A percentile compares a stretch with the other conserved stretches of the same genome.
Conservation (phyloP, 2,329 filamentous ascomycete genomes). For the Arthroderma uncinatum region DNA sequence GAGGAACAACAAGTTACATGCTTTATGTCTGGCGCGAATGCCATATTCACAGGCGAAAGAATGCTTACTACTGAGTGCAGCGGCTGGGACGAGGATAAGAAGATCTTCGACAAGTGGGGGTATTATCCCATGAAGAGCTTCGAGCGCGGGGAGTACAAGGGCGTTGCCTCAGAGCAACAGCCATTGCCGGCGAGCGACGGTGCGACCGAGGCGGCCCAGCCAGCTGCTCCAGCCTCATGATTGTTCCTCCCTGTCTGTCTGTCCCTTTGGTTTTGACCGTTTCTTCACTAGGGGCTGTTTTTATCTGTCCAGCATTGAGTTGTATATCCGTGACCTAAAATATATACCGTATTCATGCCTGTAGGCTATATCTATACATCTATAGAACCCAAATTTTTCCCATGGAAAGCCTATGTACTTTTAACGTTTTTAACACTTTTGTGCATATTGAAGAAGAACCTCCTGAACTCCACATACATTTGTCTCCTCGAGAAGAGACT, state of each 20-base stretch:
- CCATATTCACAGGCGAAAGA: slow-evolving; percentile 91
- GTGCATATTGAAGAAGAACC: not conserved
- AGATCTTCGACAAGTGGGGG: slow-evolving; percentile 75
- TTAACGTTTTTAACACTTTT: not conserved
- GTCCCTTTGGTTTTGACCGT: not conserved
- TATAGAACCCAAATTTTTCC: not conserved
- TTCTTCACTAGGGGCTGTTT: no score
- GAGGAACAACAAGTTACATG: slow-evolving; percentile 84
- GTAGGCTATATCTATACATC: slow-evolving; percentile 3
- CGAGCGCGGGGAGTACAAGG: slow-evolving; percentile 27
- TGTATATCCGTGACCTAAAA: slow-evolving; percentile 3
- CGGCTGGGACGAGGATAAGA: slow-evolving; percentile 78
- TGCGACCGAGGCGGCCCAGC: not conserved
- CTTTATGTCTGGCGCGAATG: slow-evolving; percentile 84
- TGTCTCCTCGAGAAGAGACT: slow-evolving; percentile 20
- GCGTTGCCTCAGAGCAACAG: not conserved
- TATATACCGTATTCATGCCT: not conserved
- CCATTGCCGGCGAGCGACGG: not conserved
- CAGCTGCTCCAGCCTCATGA: not conserved
- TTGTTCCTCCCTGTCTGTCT: not conserved
- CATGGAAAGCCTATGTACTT: not conserved
- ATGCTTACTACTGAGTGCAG: slow-evolving; percentile 90
- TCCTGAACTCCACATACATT: not conserved
- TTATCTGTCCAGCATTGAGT: not conserved
- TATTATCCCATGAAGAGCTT: slow-evolving; percentile 61